These are phyloP conservation scores for Candolleomyces eurysporus DNA, from an alignment of 768 basidiomycete genomes.

Conservation along the genomic window DNA sequence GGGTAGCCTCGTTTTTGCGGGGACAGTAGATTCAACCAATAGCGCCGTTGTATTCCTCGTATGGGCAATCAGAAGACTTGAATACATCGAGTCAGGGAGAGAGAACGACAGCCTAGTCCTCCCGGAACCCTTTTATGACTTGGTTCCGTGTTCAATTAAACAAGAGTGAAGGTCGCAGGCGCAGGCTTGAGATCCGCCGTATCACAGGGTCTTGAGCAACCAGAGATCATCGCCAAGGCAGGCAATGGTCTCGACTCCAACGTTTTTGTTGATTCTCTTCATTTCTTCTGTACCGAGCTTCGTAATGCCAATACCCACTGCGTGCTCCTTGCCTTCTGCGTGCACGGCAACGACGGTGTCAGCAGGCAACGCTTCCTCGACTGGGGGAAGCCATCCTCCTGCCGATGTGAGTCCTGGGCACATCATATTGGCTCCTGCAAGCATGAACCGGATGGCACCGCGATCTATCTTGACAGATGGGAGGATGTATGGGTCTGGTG, in stretches of 20 bases:
- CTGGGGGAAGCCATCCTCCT: slow-evolving; percentile 83
- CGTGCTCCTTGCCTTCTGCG: slow-evolving; percentile 95
- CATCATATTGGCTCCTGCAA: slow-evolving; percentile 95
- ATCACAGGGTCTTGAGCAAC: slow-evolving; percentile 61
- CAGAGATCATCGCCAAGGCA: slow-evolving; percentile 90
- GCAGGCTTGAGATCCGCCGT: too few species aligned
- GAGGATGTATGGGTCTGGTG: slow-evolving; percentile 83
- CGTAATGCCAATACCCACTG: slow-evolving; percentile 82
- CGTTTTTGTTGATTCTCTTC: slow-evolving; percentile 81
- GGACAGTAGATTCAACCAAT: background rate
- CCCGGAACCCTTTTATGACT: background rate
- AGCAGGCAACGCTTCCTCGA: slow-evolving; percentile 62
- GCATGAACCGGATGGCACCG: slow-evolving; percentile 95
- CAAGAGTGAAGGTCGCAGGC: too few species aligned
- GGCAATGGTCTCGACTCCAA: slow-evolving; percentile 84
- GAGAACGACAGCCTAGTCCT: background rate
- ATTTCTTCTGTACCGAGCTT: slow-evolving; percentile 89
- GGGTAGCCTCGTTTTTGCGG: background rate
- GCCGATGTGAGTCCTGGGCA: slow-evolving; percentile 93
- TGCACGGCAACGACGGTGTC: slow-evolving; percentile 84
- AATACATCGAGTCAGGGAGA: background rate
- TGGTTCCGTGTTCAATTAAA: background rate
- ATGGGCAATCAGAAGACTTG: background rate
- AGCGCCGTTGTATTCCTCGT: slow-evolving; percentile 3
- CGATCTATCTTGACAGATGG: slow-evolving; percentile 90